Evolutionary conservation across 176 grass and related monocot genomes (phyloP).

Genomic region (Ensete glaucum): DNA sequence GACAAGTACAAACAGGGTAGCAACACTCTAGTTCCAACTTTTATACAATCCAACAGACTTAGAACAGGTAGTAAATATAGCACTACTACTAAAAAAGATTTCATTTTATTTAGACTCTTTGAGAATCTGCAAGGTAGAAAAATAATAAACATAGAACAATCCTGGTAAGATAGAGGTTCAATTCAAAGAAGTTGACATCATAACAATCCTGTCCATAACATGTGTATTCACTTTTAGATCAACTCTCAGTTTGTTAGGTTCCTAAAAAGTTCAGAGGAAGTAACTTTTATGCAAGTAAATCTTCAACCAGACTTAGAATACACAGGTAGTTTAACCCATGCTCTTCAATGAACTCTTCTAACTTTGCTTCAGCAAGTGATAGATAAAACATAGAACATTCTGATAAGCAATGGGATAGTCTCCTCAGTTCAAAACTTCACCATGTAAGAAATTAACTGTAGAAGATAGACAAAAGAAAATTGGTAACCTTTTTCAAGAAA

Average conservation of each 20-base stretch:
- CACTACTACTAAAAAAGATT: too few species aligned
- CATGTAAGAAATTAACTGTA: not conserved
- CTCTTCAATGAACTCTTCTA: not conserved
- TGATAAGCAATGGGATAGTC: not conserved
- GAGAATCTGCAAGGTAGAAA: too few species aligned
- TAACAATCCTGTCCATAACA: conserved; percentile 77
- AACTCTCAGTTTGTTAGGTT: conserved; percentile 96
- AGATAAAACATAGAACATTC: not conserved
- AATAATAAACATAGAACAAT: too few species aligned
- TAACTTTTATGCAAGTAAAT: conserved; percentile 12
- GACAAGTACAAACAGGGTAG: not conserved
- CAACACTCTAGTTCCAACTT: not conserved
- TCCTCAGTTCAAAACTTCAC: not conserved
- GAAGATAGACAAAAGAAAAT: not conserved
- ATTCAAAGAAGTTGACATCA: conserved; percentile 55
- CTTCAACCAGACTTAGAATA: not conserved
- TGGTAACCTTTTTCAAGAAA: conserved; percentile 60
- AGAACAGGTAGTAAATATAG: too few species aligned
- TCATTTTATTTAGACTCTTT: too few species aligned
- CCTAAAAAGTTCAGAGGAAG: conserved; percentile 33
- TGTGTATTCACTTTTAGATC: conserved; percentile 96
- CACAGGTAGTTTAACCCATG: too few species aligned
- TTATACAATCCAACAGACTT: too few species aligned
- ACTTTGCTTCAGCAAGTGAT: not conserved
- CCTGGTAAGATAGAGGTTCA: too few species aligned